Evolutionary conservation across 148 eudicot species (phyloP), one percentile per base, ranked within the genome.

Genomic region (Cornus controversa): DNA sequence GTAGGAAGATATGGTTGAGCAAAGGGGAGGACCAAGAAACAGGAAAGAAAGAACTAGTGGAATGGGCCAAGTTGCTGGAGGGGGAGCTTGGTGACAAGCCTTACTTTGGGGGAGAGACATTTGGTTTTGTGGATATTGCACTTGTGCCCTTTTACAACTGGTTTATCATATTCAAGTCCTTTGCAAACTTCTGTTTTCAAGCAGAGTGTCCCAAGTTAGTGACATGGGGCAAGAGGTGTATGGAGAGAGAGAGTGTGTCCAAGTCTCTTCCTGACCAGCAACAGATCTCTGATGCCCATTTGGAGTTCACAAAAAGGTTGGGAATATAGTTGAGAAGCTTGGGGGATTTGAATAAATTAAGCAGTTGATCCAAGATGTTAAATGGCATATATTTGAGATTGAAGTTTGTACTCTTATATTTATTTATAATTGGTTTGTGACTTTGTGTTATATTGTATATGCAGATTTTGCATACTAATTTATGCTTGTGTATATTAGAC

Each of bases 81-180:
- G 67, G 54, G 28, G 75, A 80, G 20, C 45, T 83, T 31, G 83
- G 86, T 22, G 80, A 83, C 71, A 80, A 83, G 53, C 71, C 83
- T 20, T 83, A 66, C 42, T 83, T 79, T 65, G 82, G 82, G 4
- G 85, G 85, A 26, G 85, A 83, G 34, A 78, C 42, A 9, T 79
- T 79, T 13, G 81, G 81, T 2, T 66, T 47, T 31, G 67, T 79
- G 27, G 81, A 79, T 29, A 34, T 79, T 20, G 65, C 72, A 0
- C 66, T 79, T 22, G 67, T 79, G 1, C 42, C 77, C 8, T 79
- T 66, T 40, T 73, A 66, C 47, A 28, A 66, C 25, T 66, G 81
- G 76, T 79, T 79, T 67, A 11, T 47, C 29, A 15, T 70, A 20
- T 79, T n/a, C 6, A 76, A 79, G 50, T 66, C 81, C 20, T 73